Percentiles rank a stretch among this genome's conserved stretches.
These are phyloP conservation scores for Salvia miltiorrhiza DNA, from an alignment of 257 asterid species.

Conservation along the genomic window DNA sequence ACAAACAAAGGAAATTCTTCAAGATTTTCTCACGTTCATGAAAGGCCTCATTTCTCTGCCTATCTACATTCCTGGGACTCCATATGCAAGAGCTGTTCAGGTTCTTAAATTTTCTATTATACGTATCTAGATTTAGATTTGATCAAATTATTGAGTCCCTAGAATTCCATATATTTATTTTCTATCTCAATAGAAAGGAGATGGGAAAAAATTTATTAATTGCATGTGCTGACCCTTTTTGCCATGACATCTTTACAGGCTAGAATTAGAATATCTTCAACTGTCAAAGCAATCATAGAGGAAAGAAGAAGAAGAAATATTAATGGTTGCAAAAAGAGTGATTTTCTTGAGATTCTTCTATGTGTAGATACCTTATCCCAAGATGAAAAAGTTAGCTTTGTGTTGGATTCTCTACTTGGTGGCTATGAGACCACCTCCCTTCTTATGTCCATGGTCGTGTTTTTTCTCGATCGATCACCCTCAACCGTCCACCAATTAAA, in stretches of 20 bases:
- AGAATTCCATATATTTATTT: background rate
- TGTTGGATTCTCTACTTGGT: constrained; percentile 69
- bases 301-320: constrained; percentile 42
- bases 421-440: constrained; percentile 82
- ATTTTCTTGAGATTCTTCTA: constrained; percentile 64
- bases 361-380: constrained; percentile 59
- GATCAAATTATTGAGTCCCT: background rate
- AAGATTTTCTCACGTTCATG: constrained; percentile 66
- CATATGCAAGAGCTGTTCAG: constrained; percentile 80
- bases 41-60: constrained; percentile 63
- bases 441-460: constrained; percentile 53
- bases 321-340: constrained; percentile 35
- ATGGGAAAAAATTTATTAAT: background rate
- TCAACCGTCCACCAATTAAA: constrained; percentile 42
- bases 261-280: constrained; percentile 73
- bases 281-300: constrained; percentile 76
- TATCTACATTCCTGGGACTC: constrained; percentile 68
- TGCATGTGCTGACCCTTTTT: constrained; percentile 44
- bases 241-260: constrained; percentile 70
- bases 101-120: constrained; percentile 15
- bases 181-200: background rate
- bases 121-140: constrained; percentile 5
- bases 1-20: constrained; percentile 48
- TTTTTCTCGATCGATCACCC: constrained; percentile 45
- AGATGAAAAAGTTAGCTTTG: constrained; percentile 80